Evolutionary conservation across 2,329 filamentous ascomycete species (phyloP).

Genomic region (Fusarium brevicatenulatum): DNA sequence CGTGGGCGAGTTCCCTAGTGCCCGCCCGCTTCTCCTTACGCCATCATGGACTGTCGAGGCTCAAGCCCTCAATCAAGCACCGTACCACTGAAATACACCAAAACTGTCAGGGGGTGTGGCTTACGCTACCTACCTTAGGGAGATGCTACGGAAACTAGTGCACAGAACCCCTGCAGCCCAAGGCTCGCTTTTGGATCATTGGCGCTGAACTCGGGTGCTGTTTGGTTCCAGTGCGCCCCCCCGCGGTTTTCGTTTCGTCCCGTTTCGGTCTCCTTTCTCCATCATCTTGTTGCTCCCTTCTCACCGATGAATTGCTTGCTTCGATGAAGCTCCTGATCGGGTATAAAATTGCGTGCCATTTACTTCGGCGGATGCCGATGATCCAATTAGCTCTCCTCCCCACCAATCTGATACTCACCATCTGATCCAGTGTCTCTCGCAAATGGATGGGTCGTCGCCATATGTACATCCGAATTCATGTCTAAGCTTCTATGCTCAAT

Average conservation of each 20-base stretch:
- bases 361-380: neutral
- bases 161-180: neutral
- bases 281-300: conserved; percentile 30
- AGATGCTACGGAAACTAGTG: conserved; percentile 31
- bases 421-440: neutral
- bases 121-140: conserved; percentile 26
- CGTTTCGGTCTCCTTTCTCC: conserved; percentile 29
- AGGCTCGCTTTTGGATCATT: conserved; percentile 27
- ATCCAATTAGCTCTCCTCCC: neutral
- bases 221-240: conserved; percentile 36
- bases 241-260: conserved; percentile 37
- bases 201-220: conserved; percentile 15
- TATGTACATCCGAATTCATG: neutral
- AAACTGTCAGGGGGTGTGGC: conserved; percentile 7
- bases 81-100: neutral
- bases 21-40: conserved; percentile 33
- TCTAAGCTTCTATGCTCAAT: neutral
- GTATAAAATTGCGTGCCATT: conserved; percentile 20
- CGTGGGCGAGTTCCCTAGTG: conserved; percentile 42
- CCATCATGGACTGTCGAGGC: conserved; percentile 20
- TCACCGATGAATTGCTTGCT: conserved; percentile 30
- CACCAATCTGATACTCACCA: neutral
- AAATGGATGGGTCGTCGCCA: neutral
- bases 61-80: neutral
- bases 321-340: conserved; percentile 8